Evolutionary conservation across 2,329 filamentous ascomycete species (phyloP).

Genomic region (Xylaria sp.): DNA sequence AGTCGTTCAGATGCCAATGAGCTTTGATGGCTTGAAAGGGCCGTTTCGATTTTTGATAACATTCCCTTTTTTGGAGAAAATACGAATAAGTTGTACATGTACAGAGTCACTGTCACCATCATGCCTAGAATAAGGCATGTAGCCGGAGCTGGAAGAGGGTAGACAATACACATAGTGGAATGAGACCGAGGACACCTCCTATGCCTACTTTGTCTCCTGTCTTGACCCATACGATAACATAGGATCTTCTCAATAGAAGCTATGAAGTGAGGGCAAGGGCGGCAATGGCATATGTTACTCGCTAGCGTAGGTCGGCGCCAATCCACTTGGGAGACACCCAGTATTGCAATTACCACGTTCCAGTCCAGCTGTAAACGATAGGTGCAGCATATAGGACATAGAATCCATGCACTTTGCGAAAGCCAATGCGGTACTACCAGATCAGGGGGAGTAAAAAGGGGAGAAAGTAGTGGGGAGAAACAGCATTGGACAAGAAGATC

Average conservation of each 20-base stretch:
- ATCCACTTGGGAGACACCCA: neutral
- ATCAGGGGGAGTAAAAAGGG: conserved; percentile 7
- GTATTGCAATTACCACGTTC: conserved; percentile 2
- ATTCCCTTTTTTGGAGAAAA: neutral
- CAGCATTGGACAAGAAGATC: conserved; percentile 35
- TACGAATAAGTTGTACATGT: neutral
- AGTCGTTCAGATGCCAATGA: neutral
- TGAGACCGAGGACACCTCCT: neutral
- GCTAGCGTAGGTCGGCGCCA: neutral
- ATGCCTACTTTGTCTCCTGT: conserved; percentile 2
- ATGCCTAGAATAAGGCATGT: conserved; percentile 1
- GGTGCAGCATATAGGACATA: neutral
- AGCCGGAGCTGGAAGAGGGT: neutral
- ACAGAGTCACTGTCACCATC: conserved; percentile 12
- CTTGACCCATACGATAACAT: conserved; percentile 30
- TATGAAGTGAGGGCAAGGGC: neutral
- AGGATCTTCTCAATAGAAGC: conserved; percentile 24
- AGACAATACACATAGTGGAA: conserved; percentile 1
- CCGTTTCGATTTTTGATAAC: neutral
- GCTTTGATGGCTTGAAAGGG: neutral
- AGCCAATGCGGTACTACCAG: neutral
- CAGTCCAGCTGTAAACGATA: neutral
- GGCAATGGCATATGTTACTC: conserved; percentile 3
- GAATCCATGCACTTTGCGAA: neutral
- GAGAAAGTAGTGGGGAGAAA: conserved; percentile 25